A percentile compares a stretch with the other conserved stretches of the same genome.
Evolutionary conservation across 2,329 filamentous ascomycete genomes (phyloP).

Genomic region (Canariomyces notabilis): DNA sequence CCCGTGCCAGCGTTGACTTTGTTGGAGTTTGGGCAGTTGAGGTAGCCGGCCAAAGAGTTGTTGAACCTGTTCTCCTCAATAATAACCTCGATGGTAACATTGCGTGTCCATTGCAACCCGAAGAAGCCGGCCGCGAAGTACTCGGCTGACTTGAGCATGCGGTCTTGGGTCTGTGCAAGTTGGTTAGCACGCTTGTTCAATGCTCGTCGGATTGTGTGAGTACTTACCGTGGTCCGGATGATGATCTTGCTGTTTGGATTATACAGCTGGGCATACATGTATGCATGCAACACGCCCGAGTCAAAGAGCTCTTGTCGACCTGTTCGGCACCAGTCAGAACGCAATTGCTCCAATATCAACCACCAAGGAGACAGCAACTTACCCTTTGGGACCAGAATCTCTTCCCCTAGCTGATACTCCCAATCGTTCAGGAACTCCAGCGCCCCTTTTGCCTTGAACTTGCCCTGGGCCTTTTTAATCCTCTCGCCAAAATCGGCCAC

Average conservation of each 20-base stretch:
- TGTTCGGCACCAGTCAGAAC: neutral
- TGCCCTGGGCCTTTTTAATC: slow-evolving; percentile 49
- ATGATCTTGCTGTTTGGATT: slow-evolving; percentile 69
- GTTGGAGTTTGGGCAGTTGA: slow-evolving; percentile 59
- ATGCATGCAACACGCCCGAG: slow-evolving; percentile 64
- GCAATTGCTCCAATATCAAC: neutral
- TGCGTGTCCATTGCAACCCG: slow-evolving; percentile 66
- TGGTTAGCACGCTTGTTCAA: neutral
- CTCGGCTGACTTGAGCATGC: slow-evolving; percentile 72
- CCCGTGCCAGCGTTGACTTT: slow-evolving; percentile 47
- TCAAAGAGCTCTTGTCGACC: slow-evolving; percentile 65
- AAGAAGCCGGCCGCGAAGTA: slow-evolving; percentile 78
- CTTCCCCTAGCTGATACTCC: slow-evolving; percentile 63
- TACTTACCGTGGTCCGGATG: slow-evolving; percentile 58
- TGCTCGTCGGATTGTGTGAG: neutral
- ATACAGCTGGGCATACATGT: slow-evolving; percentile 67
- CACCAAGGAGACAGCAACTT: neutral
- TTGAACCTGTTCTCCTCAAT: slow-evolving; percentile 62
- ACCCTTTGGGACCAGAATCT: slow-evolving; percentile 66
- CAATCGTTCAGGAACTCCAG: slow-evolving; percentile 65
- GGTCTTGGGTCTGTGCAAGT: slow-evolving; percentile 55
- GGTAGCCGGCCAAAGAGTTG: slow-evolving; percentile 64
- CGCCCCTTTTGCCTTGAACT: slow-evolving; percentile 51
- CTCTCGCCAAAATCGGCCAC: slow-evolving; percentile 52
- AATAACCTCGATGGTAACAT: slow-evolving; percentile 66